A percentile compares a stretch with the other conserved stretches of the same genome.
Evolutionary conservation across 805 yeast species (phyloP).

Genomic region (Diddensiella caesifluorescens): DNA sequence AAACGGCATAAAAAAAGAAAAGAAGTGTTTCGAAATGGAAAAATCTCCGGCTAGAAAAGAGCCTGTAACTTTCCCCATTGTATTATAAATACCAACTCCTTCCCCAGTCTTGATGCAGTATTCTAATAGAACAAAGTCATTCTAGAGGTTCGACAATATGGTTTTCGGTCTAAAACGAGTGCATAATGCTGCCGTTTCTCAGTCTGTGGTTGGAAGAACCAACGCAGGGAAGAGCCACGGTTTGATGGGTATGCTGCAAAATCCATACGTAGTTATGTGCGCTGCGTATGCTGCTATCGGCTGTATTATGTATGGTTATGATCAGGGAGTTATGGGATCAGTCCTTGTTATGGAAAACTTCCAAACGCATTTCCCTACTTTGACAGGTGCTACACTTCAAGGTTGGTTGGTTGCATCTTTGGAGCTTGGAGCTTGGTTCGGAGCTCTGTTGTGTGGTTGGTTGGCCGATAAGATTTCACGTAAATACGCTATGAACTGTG

Average conservation of each 20-base stretch:
- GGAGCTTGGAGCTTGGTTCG: slow-evolving; percentile 33
- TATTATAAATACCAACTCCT: too few species aligned
- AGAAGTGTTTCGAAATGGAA: too few species aligned
- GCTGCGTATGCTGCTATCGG: slow-evolving; percentile 24
- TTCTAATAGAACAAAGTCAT: too few species aligned
- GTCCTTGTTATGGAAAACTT: slow-evolving; percentile 24
- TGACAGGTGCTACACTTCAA: slow-evolving; percentile 16
- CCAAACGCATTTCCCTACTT: slow-evolving; percentile 21
- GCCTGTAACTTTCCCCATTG: too few species aligned
- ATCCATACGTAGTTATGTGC: slow-evolving; percentile 20
- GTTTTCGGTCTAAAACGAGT: slow-evolving; percentile 4
- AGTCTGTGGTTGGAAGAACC: slow-evolving; percentile 26
- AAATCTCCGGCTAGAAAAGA: too few species aligned
- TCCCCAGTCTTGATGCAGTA: too few species aligned
- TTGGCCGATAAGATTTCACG: slow-evolving; percentile 58
- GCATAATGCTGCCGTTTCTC: slow-evolving; percentile 16
- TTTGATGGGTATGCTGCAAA: slow-evolving; percentile 20
- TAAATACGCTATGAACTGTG: slow-evolving; percentile 57
- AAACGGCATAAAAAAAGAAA: too few species aligned
- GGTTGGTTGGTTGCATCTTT: slow-evolving; percentile 21
- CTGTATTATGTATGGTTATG: slow-evolving; percentile 25
- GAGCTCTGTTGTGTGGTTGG: slow-evolving; percentile 56
- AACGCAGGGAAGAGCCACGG: slow-evolving; percentile 22
- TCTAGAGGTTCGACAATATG: too few species aligned
- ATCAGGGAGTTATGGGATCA: slow-evolving; percentile 25